Evolutionary conservation across 768 basidiomycete genomes (phyloP), one percentile per base, ranked within the genome.

Genomic region (Lentinula guzmanii): DNA sequence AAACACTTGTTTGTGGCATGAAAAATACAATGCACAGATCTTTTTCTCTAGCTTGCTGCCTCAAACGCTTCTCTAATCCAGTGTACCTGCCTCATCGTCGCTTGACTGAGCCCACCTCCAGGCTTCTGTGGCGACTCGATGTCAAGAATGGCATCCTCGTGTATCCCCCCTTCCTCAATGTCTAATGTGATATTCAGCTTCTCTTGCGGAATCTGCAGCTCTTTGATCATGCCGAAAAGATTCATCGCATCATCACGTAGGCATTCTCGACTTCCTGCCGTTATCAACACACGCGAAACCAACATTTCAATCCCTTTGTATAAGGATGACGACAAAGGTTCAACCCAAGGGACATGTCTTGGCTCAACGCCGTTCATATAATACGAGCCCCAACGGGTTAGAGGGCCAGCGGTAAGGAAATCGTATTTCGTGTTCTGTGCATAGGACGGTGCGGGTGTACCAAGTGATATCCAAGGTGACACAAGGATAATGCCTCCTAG

Each of bases 121-220:
- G 41, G 7, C 24, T 33, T 56, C 28, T 56, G 37, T 8, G 55
- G 55, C 34, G 46, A n/a, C 24, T 39, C 46, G 13, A 35, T 48
- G 61, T 78, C 75, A 37, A 74, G 64, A 39, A 67, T 74, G 50
- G 70, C 69, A 58, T 77, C 75, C 61, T 76, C 71, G 54, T 78
- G 77, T 9, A 77, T 65, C 1, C 76, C 77, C 45, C 65, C 62
- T 31, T 68, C 61, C 62, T 77, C 75, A 5, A 56, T 33, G 5
- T 42, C 55, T 4, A 56, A 31, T 6, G 21, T 43, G 31, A 75
- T 52, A 7, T 70, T 65, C 28, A 74, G 63, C 39, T 65, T 63
- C 53, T 65, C 58, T 6, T 64, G 43, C 0, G 57, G 34, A 31
- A 41, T 43, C n/a, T 68, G 63, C 7, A 69, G 52, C 53, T 69